Evolutionary conservation across 73 alveolate genomes (phyloP).

Genomic region (Effrenium voratum): DNA sequence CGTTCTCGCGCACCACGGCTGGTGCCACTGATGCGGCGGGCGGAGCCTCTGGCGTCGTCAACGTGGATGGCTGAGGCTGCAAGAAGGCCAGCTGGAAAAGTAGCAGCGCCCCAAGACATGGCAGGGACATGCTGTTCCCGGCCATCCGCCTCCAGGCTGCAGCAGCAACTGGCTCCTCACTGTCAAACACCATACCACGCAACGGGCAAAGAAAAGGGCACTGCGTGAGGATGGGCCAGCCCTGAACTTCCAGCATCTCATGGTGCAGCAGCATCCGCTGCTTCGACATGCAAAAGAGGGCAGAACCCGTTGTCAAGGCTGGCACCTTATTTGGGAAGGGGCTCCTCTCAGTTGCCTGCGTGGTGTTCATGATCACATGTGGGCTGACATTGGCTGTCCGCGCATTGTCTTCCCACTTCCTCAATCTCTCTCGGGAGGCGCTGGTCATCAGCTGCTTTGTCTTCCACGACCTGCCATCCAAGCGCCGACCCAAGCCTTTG

Average conservation of each 20-base stretch:
- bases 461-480: background rate
- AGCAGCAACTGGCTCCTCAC: background rate
- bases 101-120: background rate
- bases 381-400: background rate
- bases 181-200: background rate
- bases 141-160: background rate
- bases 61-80: background rate
- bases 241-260: conserved; percentile 2
- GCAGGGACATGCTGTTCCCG: conserved; percentile 9
- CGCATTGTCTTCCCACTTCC: background rate
- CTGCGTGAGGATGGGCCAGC: background rate
- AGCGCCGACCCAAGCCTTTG: too few species aligned
- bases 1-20: background rate
- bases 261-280: background rate
- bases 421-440: background rate
- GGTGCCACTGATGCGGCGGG: background rate
- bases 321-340: background rate
- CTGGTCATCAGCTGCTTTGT: background rate
- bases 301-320: background rate
- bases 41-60: background rate
- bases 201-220: background rate
- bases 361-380: background rate
- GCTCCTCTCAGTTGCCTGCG: background rate
- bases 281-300: background rate
- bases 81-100: background rate